Evolutionary conservation across 208 protist species (phyloP).

Genomic region (Porcisia deanei): DNA sequence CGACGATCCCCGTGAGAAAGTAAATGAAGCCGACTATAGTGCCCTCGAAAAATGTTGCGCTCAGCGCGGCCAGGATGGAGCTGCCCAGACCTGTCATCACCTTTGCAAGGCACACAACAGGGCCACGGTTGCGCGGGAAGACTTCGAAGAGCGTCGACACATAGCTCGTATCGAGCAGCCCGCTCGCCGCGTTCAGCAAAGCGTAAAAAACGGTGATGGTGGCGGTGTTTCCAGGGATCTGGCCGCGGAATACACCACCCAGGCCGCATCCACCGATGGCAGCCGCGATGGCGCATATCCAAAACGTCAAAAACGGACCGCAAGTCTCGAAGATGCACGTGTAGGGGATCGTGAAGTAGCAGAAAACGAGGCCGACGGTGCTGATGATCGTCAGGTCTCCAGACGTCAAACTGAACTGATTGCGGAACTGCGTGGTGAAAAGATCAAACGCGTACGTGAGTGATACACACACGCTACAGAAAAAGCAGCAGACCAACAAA

Average conservation of each 20-base stretch:
- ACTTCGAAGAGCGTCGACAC: conserved; percentile 59
- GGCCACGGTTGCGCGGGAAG: conserved; percentile 71
- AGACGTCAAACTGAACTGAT: conserved; percentile 37
- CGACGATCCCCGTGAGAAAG: conserved; percentile 46
- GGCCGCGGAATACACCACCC: conserved; percentile 34
- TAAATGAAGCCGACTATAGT: conserved; percentile 55
- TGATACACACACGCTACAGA: conserved; percentile 68
- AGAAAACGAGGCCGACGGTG: conserved; percentile 75
- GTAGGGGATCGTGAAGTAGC: conserved; percentile 68
- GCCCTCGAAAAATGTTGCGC: conserved; percentile 48
- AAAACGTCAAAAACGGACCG: conserved; percentile 49
- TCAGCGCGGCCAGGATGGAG: conserved; percentile 51
- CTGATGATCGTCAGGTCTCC: conserved; percentile 71
- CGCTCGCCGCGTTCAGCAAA: conserved; percentile 52
- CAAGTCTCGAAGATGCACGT: conserved; percentile 59
- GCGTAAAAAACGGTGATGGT: conserved; percentile 66
- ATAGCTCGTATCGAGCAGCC: conserved; percentile 51
- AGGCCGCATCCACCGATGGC: conserved; percentile 48
- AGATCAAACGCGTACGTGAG: conserved; percentile 72
- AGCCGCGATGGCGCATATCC: conserved; percentile 31
- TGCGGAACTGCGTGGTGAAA: conserved; percentile 51
- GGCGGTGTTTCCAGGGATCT: conserved; percentile 50
- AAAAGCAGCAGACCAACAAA: conserved; percentile 62
- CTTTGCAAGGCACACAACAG: conserved; percentile 66
- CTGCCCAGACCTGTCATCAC: conserved; percentile 75